phyloP scores from a whole-genome alignment of 768 basidiomycete genomes.

The Lactifluus rugatus region DNA sequence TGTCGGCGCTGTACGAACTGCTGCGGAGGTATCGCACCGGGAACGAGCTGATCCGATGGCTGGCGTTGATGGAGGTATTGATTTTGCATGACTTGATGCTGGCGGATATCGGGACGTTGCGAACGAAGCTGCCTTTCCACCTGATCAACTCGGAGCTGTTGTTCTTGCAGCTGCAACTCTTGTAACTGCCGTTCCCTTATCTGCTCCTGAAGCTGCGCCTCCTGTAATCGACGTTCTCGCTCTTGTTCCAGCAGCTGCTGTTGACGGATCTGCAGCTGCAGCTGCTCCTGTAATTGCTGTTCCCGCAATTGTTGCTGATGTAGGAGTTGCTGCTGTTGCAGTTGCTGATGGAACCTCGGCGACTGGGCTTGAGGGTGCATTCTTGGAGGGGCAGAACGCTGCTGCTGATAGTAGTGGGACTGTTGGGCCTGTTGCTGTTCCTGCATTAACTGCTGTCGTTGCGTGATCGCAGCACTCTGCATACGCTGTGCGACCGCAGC shows the following conservation, averaged over 20 bases:
- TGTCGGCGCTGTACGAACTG: slow-evolving; percentile 40
- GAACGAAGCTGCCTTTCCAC: slow-evolving; percentile 18
- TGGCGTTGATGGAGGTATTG: slow-evolving; percentile 34
- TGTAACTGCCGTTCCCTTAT: slow-evolving; percentile 28
- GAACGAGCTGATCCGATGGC: slow-evolving; percentile 35
- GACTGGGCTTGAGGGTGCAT: slow-evolving; percentile 69
- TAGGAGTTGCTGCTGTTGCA: slow-evolving; percentile 55
- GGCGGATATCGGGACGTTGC: slow-evolving; percentile 20
- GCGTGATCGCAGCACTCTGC: slow-evolving; percentile 21
- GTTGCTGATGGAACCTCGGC: slow-evolving; percentile 71
- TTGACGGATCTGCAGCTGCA: slow-evolving; percentile 19
- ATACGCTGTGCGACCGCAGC: slow-evolving; percentile 31
- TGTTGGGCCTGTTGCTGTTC: slow-evolving; percentile 28
- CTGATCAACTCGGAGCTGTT: slow-evolving; percentile 17
- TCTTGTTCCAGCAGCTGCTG: slow-evolving; percentile 46
- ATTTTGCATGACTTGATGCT: slow-evolving; percentile 21
- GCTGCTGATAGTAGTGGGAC: slow-evolving; percentile 31
- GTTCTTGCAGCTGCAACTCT: slow-evolving; percentile 25
- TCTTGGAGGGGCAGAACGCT: slow-evolving; percentile 60
- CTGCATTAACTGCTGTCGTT: slow-evolving; percentile 31
- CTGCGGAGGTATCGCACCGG: slow-evolving; percentile 39
- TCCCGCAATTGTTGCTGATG: slow-evolving; percentile 62
- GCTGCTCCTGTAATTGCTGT: slow-evolving; percentile 27
- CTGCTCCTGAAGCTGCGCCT: slow-evolving; percentile 52
- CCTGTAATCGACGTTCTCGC: slow-evolving; percentile 55